Conservation (phyloP, 140 eudicot species). For the Ambrosia hybrid region DNA sequence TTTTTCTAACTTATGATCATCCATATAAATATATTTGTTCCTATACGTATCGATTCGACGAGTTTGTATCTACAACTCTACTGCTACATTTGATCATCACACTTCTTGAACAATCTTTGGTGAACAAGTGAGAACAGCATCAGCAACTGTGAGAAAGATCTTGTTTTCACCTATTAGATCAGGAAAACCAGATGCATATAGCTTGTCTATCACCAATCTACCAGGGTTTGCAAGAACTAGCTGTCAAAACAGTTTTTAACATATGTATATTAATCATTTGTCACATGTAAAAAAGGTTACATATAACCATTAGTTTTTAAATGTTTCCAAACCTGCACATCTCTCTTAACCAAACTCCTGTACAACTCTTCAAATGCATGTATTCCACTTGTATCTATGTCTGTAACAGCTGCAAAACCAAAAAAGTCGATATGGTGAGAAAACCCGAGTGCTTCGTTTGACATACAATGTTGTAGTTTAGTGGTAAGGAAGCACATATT, state of each 20-base stretch:
- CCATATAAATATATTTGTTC: background rate
- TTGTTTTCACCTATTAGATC: slow-evolving; percentile 60
- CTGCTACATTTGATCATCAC: slow-evolving; percentile 9
- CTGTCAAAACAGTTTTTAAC: slow-evolving; percentile 35
- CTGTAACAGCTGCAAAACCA: slow-evolving; percentile 68
- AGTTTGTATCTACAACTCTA: slow-evolving; percentile 22
- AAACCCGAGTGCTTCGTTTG: background rate
- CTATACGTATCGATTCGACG: slow-evolving; percentile 4
- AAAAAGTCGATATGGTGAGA: background rate
- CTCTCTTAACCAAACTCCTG: slow-evolving; percentile 67
- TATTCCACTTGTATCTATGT: slow-evolving; percentile 89
- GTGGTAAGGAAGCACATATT: too few relatives aligned
- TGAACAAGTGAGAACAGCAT: slow-evolving; percentile 64
- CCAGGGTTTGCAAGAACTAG: slow-evolving; percentile 82
- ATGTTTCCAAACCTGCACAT: slow-evolving; percentile 45
- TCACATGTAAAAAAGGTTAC: background rate
- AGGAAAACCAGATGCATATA: slow-evolving; percentile 59
- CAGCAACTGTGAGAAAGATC: slow-evolving; percentile 83
- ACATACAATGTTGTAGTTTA: too few relatives aligned
- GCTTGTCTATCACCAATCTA: slow-evolving; percentile 64
- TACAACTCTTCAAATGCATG: slow-evolving; percentile 80
- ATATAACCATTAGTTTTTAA: background rate
- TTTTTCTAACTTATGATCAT: slow-evolving; percentile 2
- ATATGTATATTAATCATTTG: background rate
- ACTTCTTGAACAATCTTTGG: slow-evolving; percentile 61